A percentile compares a stretch with the other conserved stretches of the same genome.
Evolutionary conservation across 345 rosid genomes (phyloP).

Genomic region (Cardamine resedifolia): DNA sequence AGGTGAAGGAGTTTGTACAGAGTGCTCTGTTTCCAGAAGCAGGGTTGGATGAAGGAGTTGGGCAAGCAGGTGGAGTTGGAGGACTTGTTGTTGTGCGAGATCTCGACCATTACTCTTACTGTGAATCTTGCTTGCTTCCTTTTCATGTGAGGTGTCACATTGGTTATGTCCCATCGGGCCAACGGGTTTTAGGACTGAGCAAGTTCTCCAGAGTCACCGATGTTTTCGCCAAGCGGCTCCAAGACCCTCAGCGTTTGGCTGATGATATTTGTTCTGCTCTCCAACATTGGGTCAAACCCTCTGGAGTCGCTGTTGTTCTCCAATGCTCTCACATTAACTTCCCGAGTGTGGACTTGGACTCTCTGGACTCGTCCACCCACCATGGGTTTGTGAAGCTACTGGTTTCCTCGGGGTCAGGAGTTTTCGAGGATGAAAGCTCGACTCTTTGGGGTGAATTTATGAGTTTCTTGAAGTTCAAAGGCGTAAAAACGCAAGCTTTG

Average conservation of each 20-base stretch:
- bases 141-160: constrained; percentile 85
- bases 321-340: constrained; percentile 79
- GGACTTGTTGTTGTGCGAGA: constrained; percentile 91
- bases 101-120: constrained; percentile 82
- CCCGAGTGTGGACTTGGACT: constrained; percentile 53
- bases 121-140: constrained; percentile 91
- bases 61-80: constrained; percentile 87
- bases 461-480: constrained; percentile 61
- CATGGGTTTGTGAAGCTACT: constrained; percentile 54
- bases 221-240: constrained; percentile 83
- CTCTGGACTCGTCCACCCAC: constrained; percentile 43
- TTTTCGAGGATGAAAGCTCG: constrained; percentile 60
- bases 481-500: constrained; percentile 44
- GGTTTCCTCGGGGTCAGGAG: constrained; percentile 74
- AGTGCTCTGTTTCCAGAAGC: constrained; percentile 94
- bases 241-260: constrained; percentile 80
- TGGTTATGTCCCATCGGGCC: constrained; percentile 83
- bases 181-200: constrained; percentile 84
- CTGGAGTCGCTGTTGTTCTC: constrained; percentile 88
- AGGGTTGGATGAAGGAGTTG: constrained; percentile 64
- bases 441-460: constrained; percentile 68
- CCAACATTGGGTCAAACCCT: constrained; percentile 71
- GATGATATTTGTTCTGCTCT: constrained; percentile 76
- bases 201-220: constrained; percentile 89
- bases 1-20: constrained; percentile 71